Evolutionary conservation across 106 monocot genomes (phyloP).

Genomic region (Ottelia alismoides): DNA sequence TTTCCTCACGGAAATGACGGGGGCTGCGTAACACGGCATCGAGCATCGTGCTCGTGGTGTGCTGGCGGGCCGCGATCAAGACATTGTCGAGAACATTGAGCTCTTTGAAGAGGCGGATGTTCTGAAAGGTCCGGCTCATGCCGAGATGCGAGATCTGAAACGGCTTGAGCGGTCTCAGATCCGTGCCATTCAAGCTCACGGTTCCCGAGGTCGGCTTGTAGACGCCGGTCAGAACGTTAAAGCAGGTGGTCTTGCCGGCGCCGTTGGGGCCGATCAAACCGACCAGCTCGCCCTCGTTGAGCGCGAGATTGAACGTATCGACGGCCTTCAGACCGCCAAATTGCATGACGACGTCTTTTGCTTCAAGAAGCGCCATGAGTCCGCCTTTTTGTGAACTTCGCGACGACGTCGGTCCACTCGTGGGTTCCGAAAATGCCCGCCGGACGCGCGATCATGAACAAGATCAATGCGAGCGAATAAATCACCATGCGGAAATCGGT

Average conservation of each 20-base stretch:
- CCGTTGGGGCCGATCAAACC: not conserved
- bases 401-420: no score
- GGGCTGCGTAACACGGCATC: not conserved
- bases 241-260: not conserved
- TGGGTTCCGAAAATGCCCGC: no score
- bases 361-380: not conserved
- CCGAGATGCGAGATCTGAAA: not conserved
- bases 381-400: no score
- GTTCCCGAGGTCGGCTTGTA: not conserved
- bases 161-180: not conserved
- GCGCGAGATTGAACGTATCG: not conserved
- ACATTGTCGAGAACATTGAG: not conserved
- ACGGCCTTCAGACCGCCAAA: not conserved
- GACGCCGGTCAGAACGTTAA: not conserved
- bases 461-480: no score
- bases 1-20: not conserved
- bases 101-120: not conserved
- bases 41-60: not conserved
- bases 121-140: not conserved
- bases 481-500: no score
- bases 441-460: no score
- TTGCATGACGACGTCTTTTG: not conserved
- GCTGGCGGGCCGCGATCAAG: not conserved
- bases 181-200: not conserved
- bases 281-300: not conserved